Evolutionary conservation across 306 rosid species (phyloP).

Genomic region (Trifolium fragiferum): DNA sequence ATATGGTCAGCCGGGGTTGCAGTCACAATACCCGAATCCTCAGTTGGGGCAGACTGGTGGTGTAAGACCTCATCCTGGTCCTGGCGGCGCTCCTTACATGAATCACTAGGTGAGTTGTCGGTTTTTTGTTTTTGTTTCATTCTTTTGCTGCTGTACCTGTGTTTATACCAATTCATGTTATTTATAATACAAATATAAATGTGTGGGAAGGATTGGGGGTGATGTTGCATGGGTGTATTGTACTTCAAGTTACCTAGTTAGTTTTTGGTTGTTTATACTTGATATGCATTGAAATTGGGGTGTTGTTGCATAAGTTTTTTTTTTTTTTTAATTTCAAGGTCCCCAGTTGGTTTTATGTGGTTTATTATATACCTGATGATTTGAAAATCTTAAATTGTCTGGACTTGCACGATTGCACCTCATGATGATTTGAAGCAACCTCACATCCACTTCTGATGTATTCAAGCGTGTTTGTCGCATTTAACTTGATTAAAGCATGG

Average conservation of each 20-base stretch:
- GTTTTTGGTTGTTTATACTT: not conserved
- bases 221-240: not conserved
- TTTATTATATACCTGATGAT: not conserved
- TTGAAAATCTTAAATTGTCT: not conserved
- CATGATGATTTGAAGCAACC: slow-evolving; percentile 18
- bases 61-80: slow-evolving; percentile 71
- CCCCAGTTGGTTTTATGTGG: not conserved
- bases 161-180: not conserved
- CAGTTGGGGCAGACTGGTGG: slow-evolving; percentile 69
- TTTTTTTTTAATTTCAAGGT: not conserved
- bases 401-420: not conserved
- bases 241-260: not conserved
- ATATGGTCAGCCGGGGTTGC: slow-evolving; percentile 72
- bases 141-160: not conserved
- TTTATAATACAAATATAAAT: not conserved
- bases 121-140: not conserved
- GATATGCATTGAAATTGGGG: not conserved
- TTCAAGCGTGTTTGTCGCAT: slow-evolving; percentile 9
- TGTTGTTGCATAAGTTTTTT: slow-evolving; percentile 1
- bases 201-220: not conserved
- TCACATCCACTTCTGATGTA: not conserved
- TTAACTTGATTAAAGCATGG: not conserved
- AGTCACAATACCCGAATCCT: slow-evolving; percentile 68
- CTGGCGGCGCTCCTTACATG: slow-evolving; percentile 76
- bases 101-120: slow-evolving; percentile 68